Evolutionary conservation across 805 yeast species (phyloP), one percentile per base, ranked within the genome.

Genomic region (Cyberlindnera bimundalis): DNA sequence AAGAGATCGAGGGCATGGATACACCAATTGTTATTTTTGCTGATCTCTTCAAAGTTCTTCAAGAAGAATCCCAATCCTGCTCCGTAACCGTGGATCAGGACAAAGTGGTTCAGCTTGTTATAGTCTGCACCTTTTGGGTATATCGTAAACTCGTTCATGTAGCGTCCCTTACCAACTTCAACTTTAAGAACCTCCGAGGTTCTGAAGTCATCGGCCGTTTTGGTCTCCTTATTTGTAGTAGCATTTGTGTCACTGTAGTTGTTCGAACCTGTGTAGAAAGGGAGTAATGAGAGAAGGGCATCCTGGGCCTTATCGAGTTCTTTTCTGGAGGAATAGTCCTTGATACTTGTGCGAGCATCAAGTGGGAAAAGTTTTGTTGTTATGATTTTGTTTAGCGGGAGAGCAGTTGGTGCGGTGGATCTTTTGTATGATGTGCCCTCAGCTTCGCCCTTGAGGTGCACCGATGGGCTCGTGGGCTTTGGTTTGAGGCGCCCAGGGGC

Each of bases 71-170:
- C 98, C 20, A 89, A 65, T 1, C 96, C 93, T 0, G 98, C 97
- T 3, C 96, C 98, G 57, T 91, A 91, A 0, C 99, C 99, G 62
- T 91, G 99, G 11, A 91, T 69, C 37, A 91, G 66, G 0, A 93
- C 87, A 18, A 89, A 61, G 60, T 84, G 75, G 50, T 65, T 65
- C 36, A 60, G 39, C 9, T 30, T 25, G 29, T 40, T 46, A 29
- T 26, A 43, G 36, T 59, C 59, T 25, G 67, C 66, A 34, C 65
- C 65, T 43, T 70, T 70, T 47, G 81, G 77, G 32, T 66, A 66
- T 24, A 90, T 74, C 46, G 67, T 73, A 44, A 89, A 79, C 62
- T 91, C 98, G 63, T 90, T 91, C 43, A 90, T 81, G 52, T 65
- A 76, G 59, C 54, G 73, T n/a, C 78, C 45, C 61, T 60, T 71